phyloP scores from a whole-genome alignment of 2,329 filamentous ascomycete genomes.

The Monosporascus sp. region DNA sequence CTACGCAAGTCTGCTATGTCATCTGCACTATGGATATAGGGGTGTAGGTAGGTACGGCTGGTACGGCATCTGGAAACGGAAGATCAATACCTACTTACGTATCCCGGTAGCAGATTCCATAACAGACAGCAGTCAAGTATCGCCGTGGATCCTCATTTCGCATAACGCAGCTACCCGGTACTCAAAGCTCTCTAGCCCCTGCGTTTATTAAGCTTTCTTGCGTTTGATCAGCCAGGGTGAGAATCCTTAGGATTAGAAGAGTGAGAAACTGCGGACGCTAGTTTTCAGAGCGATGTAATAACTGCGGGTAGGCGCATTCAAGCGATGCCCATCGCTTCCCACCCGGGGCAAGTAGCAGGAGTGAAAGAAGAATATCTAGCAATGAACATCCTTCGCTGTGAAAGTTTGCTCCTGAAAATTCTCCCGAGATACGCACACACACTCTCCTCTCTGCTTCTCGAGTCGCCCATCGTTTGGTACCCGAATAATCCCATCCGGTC shows the following conservation, averaged over 20 bases:
- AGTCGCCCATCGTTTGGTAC: background rate
- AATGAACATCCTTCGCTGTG: background rate
- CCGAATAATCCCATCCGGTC: background rate
- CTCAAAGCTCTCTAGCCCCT: background rate
- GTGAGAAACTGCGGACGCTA: too few relatives aligned
- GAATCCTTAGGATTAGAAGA: too few relatives aligned
- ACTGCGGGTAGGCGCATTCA: too few relatives aligned
- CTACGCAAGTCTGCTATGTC: too few relatives aligned
- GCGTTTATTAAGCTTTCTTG: too few relatives aligned
- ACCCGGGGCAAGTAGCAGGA: background rate
- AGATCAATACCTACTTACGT: too few relatives aligned
- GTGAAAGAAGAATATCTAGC: background rate
- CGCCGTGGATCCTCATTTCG: background rate
- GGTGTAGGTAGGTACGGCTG: too few relatives aligned
- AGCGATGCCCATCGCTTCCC: background rate
- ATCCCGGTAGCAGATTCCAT: too few relatives aligned
- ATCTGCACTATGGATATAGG: too few relatives aligned
- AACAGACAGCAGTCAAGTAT: background rate
- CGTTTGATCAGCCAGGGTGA: too few relatives aligned
- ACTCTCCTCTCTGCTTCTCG: background rate
- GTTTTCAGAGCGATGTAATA: too few relatives aligned
- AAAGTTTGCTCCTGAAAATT: background rate
- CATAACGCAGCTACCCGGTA: background rate
- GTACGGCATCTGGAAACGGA: too few relatives aligned
- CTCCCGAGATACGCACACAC: background rate